Evolutionary conservation across 2,329 filamentous ascomycete genomes (phyloP), one percentile per base, ranked within the genome.

Genomic region (Alternaria brassicae): DNA sequence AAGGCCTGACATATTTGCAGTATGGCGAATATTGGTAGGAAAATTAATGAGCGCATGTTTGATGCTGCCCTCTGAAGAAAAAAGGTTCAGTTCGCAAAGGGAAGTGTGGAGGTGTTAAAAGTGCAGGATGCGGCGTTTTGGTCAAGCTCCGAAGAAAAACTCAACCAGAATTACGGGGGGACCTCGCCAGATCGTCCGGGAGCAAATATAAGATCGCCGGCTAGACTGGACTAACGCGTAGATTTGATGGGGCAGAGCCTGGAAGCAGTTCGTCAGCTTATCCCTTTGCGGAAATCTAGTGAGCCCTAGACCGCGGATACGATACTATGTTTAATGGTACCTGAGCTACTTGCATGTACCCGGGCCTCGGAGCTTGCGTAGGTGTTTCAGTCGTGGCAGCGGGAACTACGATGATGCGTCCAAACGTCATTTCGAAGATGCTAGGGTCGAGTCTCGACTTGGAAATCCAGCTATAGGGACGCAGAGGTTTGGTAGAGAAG

Each of bases 1-100:
- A 59, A 56, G n/a, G 44, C 56, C 27, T 45, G 44, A 34, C 56
- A 59, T 59, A 28, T 25, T n/a, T 59, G 56, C 17, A 50, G 27
- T 21, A 59, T 4, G 21, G 19, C 37, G 28, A 59, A 51, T 7
- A 59, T 12, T 10, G 39, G 37, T 8, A 59, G 32, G 21, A 59
- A 37, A 34, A 59, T 50, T 3, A 56, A 56, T 12, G 52, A 37
- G 17, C 39, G 56, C 56, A 59, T 59, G 25, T 19, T 59, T 39
- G 36, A 49, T 32, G 51, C 37, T 36, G 6, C 30, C 41, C 30
- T 25, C 19, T 17, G 27, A 12, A 6, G 12, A 27, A 17, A 50
- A 50, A 21, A 32, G 19, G 37, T 13, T 21, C 0, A 7, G 6
- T 39, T 36, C 12, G 37, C 4, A 51, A 39, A 34, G 13, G 13